These are phyloP conservation scores for Alternaria viburni DNA, from an alignment of 2,329 filamentous ascomycete genomes.

Conservation along the genomic window DNA sequence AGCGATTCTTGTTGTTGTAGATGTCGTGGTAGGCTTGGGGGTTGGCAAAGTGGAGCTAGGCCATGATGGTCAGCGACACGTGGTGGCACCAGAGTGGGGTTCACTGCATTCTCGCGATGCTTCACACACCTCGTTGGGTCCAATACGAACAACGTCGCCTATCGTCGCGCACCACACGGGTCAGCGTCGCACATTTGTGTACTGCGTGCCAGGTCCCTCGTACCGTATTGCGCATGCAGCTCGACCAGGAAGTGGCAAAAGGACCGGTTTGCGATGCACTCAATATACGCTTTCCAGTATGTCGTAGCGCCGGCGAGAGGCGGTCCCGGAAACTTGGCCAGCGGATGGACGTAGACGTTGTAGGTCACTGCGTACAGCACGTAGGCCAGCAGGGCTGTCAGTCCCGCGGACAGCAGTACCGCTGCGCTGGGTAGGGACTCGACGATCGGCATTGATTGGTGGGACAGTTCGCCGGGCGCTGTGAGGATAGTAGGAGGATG, in stretches of 20 bases:
- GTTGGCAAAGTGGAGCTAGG: conserved; percentile 52
- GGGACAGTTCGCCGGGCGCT: background rate
- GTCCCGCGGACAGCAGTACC: conserved; percentile 16
- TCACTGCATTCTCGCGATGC: conserved; percentile 10
- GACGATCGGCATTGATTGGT: background rate
- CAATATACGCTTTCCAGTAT: conserved; percentile 40
- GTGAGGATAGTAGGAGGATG: background rate
- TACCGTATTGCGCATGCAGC: conserved; percentile 36
- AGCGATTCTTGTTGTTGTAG: conserved; percentile 50
- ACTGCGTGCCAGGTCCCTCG: conserved; percentile 5
- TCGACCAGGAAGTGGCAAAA: conserved; percentile 35
- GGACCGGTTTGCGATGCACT: conserved; percentile 34
- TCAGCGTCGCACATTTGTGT: conserved; percentile 10
- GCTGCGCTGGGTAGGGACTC: conserved; percentile 1
- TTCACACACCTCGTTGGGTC: conserved; percentile 31
- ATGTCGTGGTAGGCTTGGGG: conserved; percentile 54
- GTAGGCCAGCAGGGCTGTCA: conserved; percentile 22
- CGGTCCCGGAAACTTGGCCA: conserved; percentile 53
- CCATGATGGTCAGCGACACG: conserved; percentile 14
- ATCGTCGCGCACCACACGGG: background rate
- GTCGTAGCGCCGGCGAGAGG: conserved; percentile 25
- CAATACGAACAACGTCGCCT: conserved; percentile 38
- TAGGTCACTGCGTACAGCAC: conserved; percentile 31
- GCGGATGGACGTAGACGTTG: conserved; percentile 52
- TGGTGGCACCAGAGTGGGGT: background rate